These are phyloP conservation scores for Phialophora verrucosa DNA, from an alignment of 2,329 filamentous ascomycete genomes.

Conservation along the genomic window DNA sequence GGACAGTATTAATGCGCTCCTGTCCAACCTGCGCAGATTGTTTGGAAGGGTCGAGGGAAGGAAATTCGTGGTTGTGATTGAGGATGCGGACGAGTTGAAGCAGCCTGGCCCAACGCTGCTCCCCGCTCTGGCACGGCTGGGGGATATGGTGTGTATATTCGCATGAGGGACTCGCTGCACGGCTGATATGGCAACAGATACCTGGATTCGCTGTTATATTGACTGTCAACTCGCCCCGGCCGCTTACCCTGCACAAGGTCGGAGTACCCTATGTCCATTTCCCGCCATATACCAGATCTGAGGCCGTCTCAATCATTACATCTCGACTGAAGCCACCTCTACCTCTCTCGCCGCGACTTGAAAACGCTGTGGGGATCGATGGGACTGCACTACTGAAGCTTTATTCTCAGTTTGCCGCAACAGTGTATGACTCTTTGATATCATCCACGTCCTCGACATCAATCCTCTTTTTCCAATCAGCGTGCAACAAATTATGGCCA, in stretches of 20 bases:
- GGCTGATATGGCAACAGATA: slow-evolving; percentile 61
- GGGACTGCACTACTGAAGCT: slow-evolving; percentile 41
- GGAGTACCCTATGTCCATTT: slow-evolving; percentile 81
- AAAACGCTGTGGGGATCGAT: slow-evolving; percentile 27
- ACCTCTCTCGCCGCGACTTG: slow-evolving; percentile 6
- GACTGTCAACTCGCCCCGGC: slow-evolving; percentile 73
- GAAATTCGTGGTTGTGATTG: slow-evolving; percentile 78
- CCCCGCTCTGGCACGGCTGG: slow-evolving; percentile 78
- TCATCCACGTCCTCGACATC: slow-evolving; percentile 77
- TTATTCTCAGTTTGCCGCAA: slow-evolving; percentile 74
- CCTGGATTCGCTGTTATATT: slow-evolving; percentile 77
- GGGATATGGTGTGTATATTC: slow-evolving; percentile 58
- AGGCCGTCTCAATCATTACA: slow-evolving; percentile 79
- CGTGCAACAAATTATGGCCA: slow-evolving; percentile 79
- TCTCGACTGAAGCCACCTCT: slow-evolving; percentile 43
- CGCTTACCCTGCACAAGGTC: slow-evolving; percentile 71
- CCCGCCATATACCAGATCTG: slow-evolving; percentile 78
- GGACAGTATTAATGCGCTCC: slow-evolving; percentile 79
- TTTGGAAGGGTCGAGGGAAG: slow-evolving; percentile 43
- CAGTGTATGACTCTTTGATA: slow-evolving; percentile 84
- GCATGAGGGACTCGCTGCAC: slow-evolving; percentile 21
- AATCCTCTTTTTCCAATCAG: slow-evolving; percentile 71
- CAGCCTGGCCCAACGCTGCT: slow-evolving; percentile 80
- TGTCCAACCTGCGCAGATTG: slow-evolving; percentile 67
- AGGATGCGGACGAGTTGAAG: slow-evolving; percentile 82